Evolutionary conservation across 2,329 filamentous ascomycete genomes (phyloP).

Genomic region (Colletotrichum navitas): DNA sequence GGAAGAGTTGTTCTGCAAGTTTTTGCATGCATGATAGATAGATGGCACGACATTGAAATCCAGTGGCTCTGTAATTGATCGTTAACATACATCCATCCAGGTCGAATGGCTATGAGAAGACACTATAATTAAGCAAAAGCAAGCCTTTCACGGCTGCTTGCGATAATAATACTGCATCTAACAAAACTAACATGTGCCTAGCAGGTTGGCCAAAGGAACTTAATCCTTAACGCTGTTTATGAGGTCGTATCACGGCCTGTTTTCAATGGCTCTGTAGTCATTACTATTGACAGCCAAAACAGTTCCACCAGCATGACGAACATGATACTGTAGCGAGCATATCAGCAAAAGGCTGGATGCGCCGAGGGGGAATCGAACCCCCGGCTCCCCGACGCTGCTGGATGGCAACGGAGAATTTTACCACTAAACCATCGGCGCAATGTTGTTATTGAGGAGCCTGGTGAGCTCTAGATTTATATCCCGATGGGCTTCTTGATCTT

Average conservation of each 20-base stretch:
- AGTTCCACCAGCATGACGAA: not conserved
- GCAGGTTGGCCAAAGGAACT: not conserved
- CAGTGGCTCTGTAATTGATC: constrained; percentile 41
- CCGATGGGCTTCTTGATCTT: accelerated
- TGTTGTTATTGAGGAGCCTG: no score
- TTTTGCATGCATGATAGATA: not conserved
- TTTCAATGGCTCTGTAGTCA: not conserved
- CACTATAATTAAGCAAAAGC: constrained; percentile 47
- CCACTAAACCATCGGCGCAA: constrained; percentile 42
- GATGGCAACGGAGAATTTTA: constrained; percentile 42
- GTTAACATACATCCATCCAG: constrained; percentile 35
- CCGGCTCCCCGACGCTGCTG: constrained; percentile 41
- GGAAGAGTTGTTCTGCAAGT: constrained; percentile 53
- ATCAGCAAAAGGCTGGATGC: not conserved
- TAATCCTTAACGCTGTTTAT: not conserved
- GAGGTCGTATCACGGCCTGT: not conserved
- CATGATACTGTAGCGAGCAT: no score
- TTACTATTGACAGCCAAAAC: not conserved
- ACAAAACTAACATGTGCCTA: not conserved
- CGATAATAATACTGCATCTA: not conserved
- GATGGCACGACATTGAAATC: constrained; percentile 34
- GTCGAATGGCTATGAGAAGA: constrained; percentile 51
- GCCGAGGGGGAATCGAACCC: constrained; percentile 42
- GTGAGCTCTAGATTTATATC: no score
- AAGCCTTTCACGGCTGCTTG: constrained; percentile 45